Evolutionary conservation across 2,329 filamentous ascomycete genomes (phyloP).

Genomic region (Ophiocordyceps australis): DNA sequence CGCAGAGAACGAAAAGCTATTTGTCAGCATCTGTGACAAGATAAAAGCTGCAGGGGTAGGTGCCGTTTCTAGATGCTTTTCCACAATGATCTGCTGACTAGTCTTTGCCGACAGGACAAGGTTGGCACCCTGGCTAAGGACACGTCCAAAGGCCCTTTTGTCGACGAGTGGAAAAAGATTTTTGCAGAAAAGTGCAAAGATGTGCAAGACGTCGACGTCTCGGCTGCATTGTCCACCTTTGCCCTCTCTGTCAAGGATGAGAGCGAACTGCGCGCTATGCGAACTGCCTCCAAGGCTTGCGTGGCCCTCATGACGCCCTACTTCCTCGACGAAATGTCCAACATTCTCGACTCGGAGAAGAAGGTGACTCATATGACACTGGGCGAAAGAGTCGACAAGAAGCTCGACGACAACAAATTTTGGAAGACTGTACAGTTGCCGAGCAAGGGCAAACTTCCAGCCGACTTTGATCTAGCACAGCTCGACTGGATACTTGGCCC

Average conservation of each 20-base stretch:
- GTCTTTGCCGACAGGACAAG: slow-evolving; percentile 46
- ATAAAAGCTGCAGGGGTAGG: slow-evolving; percentile 78
- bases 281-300: slow-evolving; percentile 84
- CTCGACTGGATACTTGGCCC: slow-evolving; percentile 91
- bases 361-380: slow-evolving; percentile 83
- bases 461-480: slow-evolving; percentile 72
- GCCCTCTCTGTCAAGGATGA: slow-evolving; percentile 92
- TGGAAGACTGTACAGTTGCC: slow-evolving; percentile 65
- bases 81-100: slow-evolving; percentile 1
- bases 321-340: slow-evolving; percentile 96
- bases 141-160: slow-evolving; percentile 68
- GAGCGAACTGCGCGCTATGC: slow-evolving; percentile 80
- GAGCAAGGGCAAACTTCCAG: slow-evolving; percentile 57
- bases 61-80: slow-evolving; percentile 6
- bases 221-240: slow-evolving; percentile 59
- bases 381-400: slow-evolving; percentile 73
- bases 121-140: slow-evolving; percentile 78
- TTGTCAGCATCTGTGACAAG: slow-evolving; percentile 63
- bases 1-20: slow-evolving; percentile 80
- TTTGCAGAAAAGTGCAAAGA: slow-evolving; percentile 68
- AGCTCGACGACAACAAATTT: slow-evolving; percentile 86
- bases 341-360: slow-evolving; percentile 88
- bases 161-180: slow-evolving; percentile 87
- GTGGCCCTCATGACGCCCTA: slow-evolving; percentile 91
- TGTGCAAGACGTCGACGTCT: slow-evolving; percentile 74